Conservation (phyloP, 73 alveolate genomes). For the Tetrahymena malaccensis region DNA sequence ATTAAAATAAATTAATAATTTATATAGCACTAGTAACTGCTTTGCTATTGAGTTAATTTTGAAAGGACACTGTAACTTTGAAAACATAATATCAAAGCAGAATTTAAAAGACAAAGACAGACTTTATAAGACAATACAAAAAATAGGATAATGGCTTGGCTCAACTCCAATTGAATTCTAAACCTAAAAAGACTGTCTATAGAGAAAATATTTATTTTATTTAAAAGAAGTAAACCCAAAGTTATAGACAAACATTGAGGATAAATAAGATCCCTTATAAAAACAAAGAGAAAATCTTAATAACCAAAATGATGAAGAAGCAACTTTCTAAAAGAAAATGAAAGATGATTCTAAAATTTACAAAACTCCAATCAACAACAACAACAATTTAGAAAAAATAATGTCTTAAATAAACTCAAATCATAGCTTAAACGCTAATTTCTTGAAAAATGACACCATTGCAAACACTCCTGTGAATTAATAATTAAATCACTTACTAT, state of each 20-base stretch:
- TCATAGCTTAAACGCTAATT: background rate
- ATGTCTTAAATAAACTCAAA: background rate
- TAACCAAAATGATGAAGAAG: background rate
- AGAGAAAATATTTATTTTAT: background rate
- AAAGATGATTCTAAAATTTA: background rate
- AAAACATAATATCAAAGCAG: background rate
- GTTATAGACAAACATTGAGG: background rate
- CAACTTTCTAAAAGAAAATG: too few relatives aligned
- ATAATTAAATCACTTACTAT: background rate
- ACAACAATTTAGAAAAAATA: background rate
- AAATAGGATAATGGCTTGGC: background rate
- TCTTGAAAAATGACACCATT: background rate
- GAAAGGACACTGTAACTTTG: background rate
- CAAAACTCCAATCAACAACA: background rate
- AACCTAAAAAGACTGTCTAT: background rate
- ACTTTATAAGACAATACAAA: background rate
- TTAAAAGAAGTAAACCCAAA: background rate
- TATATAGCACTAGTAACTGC: background rate
- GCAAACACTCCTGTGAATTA: background rate
- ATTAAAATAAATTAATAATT: background rate
- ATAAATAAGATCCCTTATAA: background rate
- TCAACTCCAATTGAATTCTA: background rate
- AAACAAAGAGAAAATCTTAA: background rate
- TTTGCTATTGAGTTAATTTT: background rate
- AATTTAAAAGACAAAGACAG: background rate